Base-by-base conservation (phyloP, 2,329 filamentous ascomycete species). In the Teratosphaeria viscida region DNA sequence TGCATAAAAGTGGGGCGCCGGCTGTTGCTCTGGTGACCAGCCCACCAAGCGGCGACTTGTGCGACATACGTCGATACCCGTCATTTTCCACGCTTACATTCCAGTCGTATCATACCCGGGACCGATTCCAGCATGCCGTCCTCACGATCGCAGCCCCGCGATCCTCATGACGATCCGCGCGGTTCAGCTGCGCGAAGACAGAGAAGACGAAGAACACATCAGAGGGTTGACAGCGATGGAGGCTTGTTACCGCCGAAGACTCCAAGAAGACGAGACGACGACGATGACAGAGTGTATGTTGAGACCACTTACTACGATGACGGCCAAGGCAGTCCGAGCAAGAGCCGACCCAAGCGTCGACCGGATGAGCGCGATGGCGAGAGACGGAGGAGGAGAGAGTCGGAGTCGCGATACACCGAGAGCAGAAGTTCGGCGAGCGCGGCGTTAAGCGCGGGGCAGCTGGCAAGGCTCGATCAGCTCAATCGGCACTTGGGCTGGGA, bases 401-500 rank as follows among this genome's bases (percentile, higher is more conserved):
- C 34, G 1, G 32, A 47, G 32, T 16, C 43, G 43, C 43, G 43
- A 49, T 23, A 49, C n/a, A 49, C 43, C 2, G 59, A 59, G 54
- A 34, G 59, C 55, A 52, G 54, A 34, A 58, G 49, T n/a, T 58
- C 60, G 5, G 70, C 67, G 23, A 70, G 66, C 56, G 73, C 73
- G 27, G 67, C 73, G 47, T 71, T 80, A 67, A 84, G 68, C 72
- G 77, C 74, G 61, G 82, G 84, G 65, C 84, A 86, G 5, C 73
- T 92, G 55, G 85, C 85, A 12, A 83, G 85, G 67, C 73, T 92
- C 54, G 81, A 90, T 66, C 78, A 82, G 56, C 75, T 82, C 58
- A 86, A 89, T 72, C 78, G 80, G 29, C 80, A 83, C 63, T 77
- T 77, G 60, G 75, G 75, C 2, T 78, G 75, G 73, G 70, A 47